Evolutionary conservation across 768 basidiomycete species (phyloP).

Genomic region (Rhodotorula kratochvilovae): DNA sequence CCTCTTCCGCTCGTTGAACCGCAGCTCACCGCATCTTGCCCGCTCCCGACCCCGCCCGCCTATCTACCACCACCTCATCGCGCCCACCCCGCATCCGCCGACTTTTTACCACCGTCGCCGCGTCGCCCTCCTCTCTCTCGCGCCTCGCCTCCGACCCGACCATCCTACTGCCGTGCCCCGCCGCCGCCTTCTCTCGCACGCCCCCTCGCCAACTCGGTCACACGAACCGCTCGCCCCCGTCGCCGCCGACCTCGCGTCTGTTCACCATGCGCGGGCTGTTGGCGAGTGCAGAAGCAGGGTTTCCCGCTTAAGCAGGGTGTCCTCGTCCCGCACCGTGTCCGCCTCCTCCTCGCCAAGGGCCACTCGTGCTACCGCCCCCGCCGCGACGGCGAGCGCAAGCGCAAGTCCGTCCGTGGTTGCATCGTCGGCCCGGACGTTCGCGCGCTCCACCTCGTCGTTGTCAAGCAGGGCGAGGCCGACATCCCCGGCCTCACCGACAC

Average conservation of each 20-base stretch:
- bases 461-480: conserved; percentile 86
- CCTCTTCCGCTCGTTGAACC: not conserved
- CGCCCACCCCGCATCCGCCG: not conserved
- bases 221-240: too few relatives aligned
- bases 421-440: conserved; percentile 96
- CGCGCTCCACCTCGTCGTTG: conserved; percentile 85
- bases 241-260: too few relatives aligned
- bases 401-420: conserved; percentile 97
- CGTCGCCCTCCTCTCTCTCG: too few relatives aligned
- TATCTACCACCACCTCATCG: not conserved
- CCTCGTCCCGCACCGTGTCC: conserved; percentile 85
- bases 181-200: too few relatives aligned
- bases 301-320: conserved; percentile 99
- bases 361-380: conserved; percentile 97
- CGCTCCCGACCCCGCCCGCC: too few relatives aligned
- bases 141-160: too few relatives aligned
- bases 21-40: conserved; percentile 15
- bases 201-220: too few relatives aligned
- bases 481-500: conserved; percentile 87
- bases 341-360: conserved; percentile 86
- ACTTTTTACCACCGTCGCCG: too few relatives aligned
- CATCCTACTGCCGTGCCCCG: too few relatives aligned
- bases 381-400: conserved; percentile 90
- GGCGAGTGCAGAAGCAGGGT: conserved; percentile 63
- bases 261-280: not conserved